These are phyloP conservation scores for Garcia nutans DNA, from an alignment of 345 rosid species.

Conservation along the genomic window DNA sequence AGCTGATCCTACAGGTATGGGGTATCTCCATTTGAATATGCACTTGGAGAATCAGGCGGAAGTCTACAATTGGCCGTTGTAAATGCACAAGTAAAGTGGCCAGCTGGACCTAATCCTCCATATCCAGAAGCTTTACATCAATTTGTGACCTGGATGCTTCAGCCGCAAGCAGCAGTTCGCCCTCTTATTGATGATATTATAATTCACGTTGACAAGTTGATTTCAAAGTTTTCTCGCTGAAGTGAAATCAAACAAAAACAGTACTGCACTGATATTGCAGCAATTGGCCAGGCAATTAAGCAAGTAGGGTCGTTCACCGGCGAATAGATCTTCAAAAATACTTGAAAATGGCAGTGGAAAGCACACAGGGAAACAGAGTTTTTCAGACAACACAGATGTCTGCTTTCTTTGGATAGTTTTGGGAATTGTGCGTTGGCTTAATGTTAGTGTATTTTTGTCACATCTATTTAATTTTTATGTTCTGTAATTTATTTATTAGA, in stretches of 20 bases:
- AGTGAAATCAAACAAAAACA: background rate
- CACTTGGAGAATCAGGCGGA: constrained; percentile 96
- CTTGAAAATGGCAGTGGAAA: constrained; percentile 8
- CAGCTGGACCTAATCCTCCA: constrained; percentile 77
- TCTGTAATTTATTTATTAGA: constrained; percentile 17
- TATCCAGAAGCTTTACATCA: constrained; percentile 93
- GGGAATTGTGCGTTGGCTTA: background rate
- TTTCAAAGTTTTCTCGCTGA: constrained; percentile 49
- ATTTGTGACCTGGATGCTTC: constrained; percentile 98
- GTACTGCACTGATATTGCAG: background rate
- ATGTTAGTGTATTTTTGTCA: constrained; percentile 4
- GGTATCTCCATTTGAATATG: constrained; percentile 91
- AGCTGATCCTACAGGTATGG: constrained; percentile 61
- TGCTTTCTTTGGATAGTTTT: constrained; percentile 11
- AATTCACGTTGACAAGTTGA: constrained; percentile 91
- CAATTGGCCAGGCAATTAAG: background rate
- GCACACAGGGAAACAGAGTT: constrained; percentile 6
- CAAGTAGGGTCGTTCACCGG: background rate
- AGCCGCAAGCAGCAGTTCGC: constrained; percentile 82
- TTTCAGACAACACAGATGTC: constrained; percentile 3
- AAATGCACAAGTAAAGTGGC: constrained; percentile 98
- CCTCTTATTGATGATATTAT: constrained; percentile 83
- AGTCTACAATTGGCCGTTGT: constrained; percentile 88
- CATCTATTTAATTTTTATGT: background rate
- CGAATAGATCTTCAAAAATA: background rate